Base-by-base conservation (phyloP, 2,329 filamentous ascomycete genomes). In the Penicillium hesseltinei region DNA sequence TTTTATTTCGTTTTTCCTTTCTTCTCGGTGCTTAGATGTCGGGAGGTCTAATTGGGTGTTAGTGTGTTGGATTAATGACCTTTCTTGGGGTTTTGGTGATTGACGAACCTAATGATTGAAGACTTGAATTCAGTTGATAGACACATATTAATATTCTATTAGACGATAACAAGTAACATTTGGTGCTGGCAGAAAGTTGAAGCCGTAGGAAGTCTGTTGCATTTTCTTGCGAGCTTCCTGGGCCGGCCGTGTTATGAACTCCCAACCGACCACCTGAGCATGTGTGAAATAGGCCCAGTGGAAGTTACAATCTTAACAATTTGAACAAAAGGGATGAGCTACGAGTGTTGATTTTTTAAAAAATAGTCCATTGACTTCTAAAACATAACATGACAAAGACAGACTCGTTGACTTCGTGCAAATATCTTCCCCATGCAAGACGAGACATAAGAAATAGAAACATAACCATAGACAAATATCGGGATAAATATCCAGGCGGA, bases 381-480 rank as follows among this genome's bases (percentile, higher is more conserved):
- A 46, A 50, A 42, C 42, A 31, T 46, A 53, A 46, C 17, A 52
- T 35, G 42, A 57, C 54, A 45, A 51, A 55, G 42, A 53, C 49
- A 53, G 54, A 57, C 43, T 57, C 54, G 35, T 57, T 53, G 27
- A 57, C 54, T 57, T 57, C 54, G 54, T 57, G 42, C 43, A 40
- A 40, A 51, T 40, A 46, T 36, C 21, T 42, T 36, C 23, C 35
- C 11, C 4, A 11, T 11, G 46, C 36, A 21, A 36, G 45, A 9
- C 7, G 27, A 42, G 25, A 42, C 19, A 42, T n/a, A 42, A 25
- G 43, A 31, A 36, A 35, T 19, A 35, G 23, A 52, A 46, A 47
- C 49, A 57, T 23, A 29, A 35, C 54, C 54, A 33, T 19, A 47
- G 42, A 57, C 36, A 47, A 19, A 40, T 23, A 45, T n/a, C 5